These are phyloP conservation scores for Pleurotus citrinopileatus DNA, from an alignment of 768 basidiomycete genomes.

Conservation along the genomic window DNA sequence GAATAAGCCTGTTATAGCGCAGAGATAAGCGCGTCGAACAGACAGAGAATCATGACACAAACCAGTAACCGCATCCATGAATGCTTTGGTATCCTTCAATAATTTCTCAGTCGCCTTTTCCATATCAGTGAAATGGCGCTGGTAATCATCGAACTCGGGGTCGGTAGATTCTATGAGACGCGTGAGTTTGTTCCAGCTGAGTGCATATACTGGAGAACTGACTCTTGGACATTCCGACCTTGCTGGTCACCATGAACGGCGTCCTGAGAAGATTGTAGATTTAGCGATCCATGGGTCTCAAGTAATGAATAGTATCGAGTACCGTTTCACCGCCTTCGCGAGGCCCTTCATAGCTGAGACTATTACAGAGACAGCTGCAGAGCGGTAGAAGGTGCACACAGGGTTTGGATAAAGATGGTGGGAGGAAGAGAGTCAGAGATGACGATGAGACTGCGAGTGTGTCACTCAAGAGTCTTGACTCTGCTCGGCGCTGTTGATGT, in stretches of 20 bases:
- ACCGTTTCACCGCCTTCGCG: conserved; percentile 77
- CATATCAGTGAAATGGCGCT: conserved; percentile 70
- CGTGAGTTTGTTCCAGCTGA: not conserved
- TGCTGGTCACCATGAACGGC: conserved; percentile 84
- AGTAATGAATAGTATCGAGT: conserved; percentile 16
- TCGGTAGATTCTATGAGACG: conserved; percentile 63
- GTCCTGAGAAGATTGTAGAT: conserved; percentile 50
- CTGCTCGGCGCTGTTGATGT: not conserved
- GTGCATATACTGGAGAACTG: conserved; percentile 21
- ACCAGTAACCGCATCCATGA: conserved; percentile 81
- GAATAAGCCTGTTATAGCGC: conserved; percentile 52
- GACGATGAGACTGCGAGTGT: conserved; percentile 4
- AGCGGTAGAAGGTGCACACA: too few species aligned
- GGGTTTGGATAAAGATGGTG: not conserved
- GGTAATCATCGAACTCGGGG: conserved; percentile 87
- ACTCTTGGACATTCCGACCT: conserved; percentile 95
- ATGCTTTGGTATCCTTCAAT: conserved; percentile 87
- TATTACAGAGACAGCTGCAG: not conserved
- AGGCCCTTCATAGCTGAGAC: conserved; percentile 71
- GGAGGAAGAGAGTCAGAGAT: not conserved
- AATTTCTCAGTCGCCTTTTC: conserved; percentile 87
- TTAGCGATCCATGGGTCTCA: not conserved
- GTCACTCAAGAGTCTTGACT: not conserved
- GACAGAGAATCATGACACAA: conserved; percentile 22
- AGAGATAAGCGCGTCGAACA: not conserved